Percentiles rank a stretch among this genome's conserved stretches.
Evolutionary conservation across 805 yeast species (phyloP).

Genomic region (Torulaspora quercuum): DNA sequence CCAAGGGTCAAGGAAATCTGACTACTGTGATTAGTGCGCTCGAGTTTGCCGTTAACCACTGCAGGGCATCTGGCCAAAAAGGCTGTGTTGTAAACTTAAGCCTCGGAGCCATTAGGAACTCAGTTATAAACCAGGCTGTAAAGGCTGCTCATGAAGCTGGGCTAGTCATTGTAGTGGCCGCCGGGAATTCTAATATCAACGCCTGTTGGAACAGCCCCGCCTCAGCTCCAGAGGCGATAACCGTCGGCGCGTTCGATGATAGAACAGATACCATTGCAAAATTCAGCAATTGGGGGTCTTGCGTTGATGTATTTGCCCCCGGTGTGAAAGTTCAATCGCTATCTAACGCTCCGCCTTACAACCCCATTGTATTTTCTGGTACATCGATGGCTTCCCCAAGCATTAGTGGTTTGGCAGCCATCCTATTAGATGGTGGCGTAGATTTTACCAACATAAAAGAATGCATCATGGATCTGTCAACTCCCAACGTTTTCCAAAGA

Average conservation of each 20-base stretch:
- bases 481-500: constrained; percentile 46
- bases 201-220: constrained; percentile 90
- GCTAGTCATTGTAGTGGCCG: constrained; percentile 71
- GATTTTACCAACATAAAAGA: constrained; percentile 41
- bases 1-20: constrained; percentile 65
- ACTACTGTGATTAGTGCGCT: constrained; percentile 63
- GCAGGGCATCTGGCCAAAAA: constrained; percentile 32
- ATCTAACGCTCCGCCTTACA: constrained; percentile 32
- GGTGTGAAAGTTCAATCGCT: constrained; percentile 69
- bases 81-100: constrained; percentile 75
- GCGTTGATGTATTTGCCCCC: constrained; percentile 82
- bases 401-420: constrained; percentile 63
- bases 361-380: constrained; percentile 49
- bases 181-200: constrained; percentile 75
- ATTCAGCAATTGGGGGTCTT: constrained; percentile 91
- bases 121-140: constrained; percentile 69
- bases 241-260: constrained; percentile 90
- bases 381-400: constrained; percentile 82
- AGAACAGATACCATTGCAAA: constrained; percentile 62
- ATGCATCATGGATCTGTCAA: constrained; percentile 44
- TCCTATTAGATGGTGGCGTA: constrained; percentile 52
- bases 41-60: constrained; percentile 64
- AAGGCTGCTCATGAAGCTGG: constrained; percentile 74
- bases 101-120: constrained; percentile 68
- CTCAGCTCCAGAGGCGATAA: constrained; percentile 63